A percentile compares a stretch with the other conserved stretches of the same genome.
Conservation (phyloP, 1,139 yeast genomes). For the Scheffersomyces segobiensis region DNA sequence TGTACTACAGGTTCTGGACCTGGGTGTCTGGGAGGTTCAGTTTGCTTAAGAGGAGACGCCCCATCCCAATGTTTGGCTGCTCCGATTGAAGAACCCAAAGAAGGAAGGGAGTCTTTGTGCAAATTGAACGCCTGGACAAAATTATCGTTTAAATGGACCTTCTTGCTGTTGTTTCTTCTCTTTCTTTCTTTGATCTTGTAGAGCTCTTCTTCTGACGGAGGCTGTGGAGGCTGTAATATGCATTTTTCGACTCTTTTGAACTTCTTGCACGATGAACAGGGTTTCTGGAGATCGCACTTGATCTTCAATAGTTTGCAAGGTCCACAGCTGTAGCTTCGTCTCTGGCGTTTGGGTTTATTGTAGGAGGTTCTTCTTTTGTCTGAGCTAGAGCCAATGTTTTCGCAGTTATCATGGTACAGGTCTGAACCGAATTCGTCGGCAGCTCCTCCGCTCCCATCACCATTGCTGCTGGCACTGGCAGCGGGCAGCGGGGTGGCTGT, state of each 20-base stretch:
- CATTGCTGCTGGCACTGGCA: background rate
- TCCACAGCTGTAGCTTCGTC: constrained; percentile 59
- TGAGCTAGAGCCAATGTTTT: background rate
- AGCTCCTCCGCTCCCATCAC: background rate
- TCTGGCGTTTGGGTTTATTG: constrained; percentile 23
- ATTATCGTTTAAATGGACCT: background rate
- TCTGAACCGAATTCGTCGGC: background rate
- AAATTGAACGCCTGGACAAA: background rate
- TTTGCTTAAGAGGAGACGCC: background rate
- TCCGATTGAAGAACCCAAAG: background rate
- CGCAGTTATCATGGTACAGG: background rate
- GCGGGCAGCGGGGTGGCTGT: background rate
- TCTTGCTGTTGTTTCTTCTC: constrained; percentile 11
- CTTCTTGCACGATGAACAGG: constrained; percentile 50
- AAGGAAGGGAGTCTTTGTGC: background rate
- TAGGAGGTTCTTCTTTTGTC: background rate
- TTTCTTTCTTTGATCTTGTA: constrained; percentile 18
- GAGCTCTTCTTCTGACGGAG: constrained; percentile 37
- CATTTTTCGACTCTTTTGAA: constrained; percentile 44
- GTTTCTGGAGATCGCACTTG: constrained; percentile 51
- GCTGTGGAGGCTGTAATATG: constrained; percentile 43
- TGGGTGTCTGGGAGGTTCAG: background rate
- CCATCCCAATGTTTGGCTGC: background rate
- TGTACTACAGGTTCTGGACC: background rate
- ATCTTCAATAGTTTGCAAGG: constrained; percentile 55